These are phyloP conservation scores for Globisporangium perplexum DNA, from an alignment of 352 stramenopile genomes.

Conservation along the genomic window DNA sequence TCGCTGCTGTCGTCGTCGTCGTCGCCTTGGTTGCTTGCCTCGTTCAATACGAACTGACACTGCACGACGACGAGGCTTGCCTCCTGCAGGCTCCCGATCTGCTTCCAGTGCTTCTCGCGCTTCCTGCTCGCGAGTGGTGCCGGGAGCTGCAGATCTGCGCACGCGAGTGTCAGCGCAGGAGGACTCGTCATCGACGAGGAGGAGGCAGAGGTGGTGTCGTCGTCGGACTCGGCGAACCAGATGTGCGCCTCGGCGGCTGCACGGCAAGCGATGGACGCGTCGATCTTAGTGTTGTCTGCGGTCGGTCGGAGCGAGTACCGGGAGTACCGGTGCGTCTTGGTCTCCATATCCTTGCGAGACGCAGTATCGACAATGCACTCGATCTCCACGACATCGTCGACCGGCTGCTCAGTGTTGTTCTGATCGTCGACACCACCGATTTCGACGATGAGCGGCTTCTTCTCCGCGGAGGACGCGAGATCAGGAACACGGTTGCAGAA, in stretches of 20 bases:
- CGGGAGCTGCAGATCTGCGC: constrained; percentile 40
- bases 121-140: neutral
- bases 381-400: constrained; percentile 20
- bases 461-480: constrained; percentile 7
- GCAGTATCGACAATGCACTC: constrained; percentile 37
- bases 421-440: constrained; percentile 29
- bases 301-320: constrained; percentile 38
- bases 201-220: neutral
- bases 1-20: neutral
- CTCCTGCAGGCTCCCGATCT: constrained; percentile 66
- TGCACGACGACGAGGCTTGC: constrained; percentile 62
- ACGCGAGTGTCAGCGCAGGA: constrained; percentile 21
- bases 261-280: constrained; percentile 21
- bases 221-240: constrained; percentile 19
- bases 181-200: constrained; percentile 5
- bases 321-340: constrained; percentile 45
- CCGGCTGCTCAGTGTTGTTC: neutral
- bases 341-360: constrained; percentile 49
- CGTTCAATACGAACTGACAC: constrained; percentile 45
- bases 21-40: constrained; percentile 20
- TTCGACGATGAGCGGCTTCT: constrained; percentile 64
- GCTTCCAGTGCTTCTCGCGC: constrained; percentile 55
- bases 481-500: constrained; percentile 25
- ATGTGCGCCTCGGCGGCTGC: constrained; percentile 29
- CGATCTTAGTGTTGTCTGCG: neutral